Evolutionary conservation across 1,139 yeast species (phyloP), one percentile per base, ranked within the genome.

Genomic region (Taphrina deformans): DNA sequence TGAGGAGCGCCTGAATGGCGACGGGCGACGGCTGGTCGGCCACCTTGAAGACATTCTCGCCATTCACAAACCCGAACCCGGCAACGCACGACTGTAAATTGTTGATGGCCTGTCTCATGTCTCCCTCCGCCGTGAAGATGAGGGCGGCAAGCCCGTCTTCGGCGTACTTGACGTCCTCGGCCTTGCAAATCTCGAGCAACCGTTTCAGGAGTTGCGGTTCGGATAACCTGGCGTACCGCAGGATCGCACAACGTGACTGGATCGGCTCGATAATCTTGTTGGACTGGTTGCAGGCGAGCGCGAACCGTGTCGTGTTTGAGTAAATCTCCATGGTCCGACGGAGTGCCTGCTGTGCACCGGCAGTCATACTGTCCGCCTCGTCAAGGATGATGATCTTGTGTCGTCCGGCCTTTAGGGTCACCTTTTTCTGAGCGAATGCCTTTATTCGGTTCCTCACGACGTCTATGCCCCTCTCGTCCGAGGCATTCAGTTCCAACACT

Each of bases 301-400:
- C 98, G 79, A 95, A 93, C 72, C 99, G 83, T 3, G 99, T 93
- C 3, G 97, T 87, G 74, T 88, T 88, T 33, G 97, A 88, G 73
- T 90, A 93, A 31, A 93, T 83, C 74, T 93, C 99, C 99, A 93
- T 93, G 1, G 98, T 93, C 74, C 99, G 83, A 77, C 99, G 83
- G 71, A 93, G 79, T 0, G 99, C 99, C 74, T 92, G 97, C 76
- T 93, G 99, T 0, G 99, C 99, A 56, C 96, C 97, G 0, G 97
- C 92, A 0, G 99, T 93, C 92, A 93, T 89, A n/a, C 96, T 88
- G 74, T 93, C 98, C 0, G 97, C 98, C 76, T 92, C 98, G 76
- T 92, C 98, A 69, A 92, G 78, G 65, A 92, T 91, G 69, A 93
- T 83, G 67, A 93, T 89, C 80, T 93, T 93, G 73, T 93, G 97